Percentiles rank a stretch among this genome's conserved stretches.
Conservation (phyloP, 768 basidiomycete species). For the Daedaleopsis nitida region DNA sequence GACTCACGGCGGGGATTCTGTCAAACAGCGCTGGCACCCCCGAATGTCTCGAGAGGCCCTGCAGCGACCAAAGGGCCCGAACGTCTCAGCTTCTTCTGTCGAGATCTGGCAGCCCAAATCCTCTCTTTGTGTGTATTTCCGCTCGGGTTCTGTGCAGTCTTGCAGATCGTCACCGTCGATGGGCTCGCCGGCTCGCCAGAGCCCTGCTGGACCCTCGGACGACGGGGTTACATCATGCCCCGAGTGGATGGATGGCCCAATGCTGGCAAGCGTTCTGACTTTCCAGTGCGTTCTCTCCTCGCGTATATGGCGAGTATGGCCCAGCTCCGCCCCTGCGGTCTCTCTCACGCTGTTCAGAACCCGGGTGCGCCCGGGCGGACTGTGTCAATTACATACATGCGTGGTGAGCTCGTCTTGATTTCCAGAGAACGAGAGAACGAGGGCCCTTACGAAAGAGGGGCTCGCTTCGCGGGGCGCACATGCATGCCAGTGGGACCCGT, state of each 20-base stretch:
- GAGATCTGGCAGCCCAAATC: not conserved
- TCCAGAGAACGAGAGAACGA: not conserved
- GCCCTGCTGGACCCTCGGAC: too few species aligned
- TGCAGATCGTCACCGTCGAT: not conserved
- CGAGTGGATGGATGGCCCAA: too few species aligned
- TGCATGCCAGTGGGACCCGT: not conserved
- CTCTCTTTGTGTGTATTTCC: not conserved
- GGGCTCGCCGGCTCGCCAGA: too few species aligned
- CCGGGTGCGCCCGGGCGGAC: conserved; percentile 1
- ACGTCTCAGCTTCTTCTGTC: conserved; percentile 3
- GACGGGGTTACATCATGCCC: not conserved
- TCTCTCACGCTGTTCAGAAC: not conserved
- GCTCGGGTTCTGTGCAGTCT: conserved; percentile 4
- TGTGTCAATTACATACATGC: not conserved
- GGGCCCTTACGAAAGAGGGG: not conserved
- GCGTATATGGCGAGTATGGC: conserved; percentile 1
- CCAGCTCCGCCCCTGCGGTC: not conserved
- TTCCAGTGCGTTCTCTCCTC: conserved; percentile 5
- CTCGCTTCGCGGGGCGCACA: not conserved
- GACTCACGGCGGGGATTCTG: conserved; percentile 4
- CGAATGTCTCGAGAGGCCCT: not conserved
- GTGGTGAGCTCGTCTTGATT: not conserved
- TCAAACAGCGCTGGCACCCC: conserved; percentile 9
- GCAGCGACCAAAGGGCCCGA: conserved; percentile 2
- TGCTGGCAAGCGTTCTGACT: too few species aligned